A percentile compares a stretch with the other conserved stretches of the same genome.
These are phyloP conservation scores for Apiospora rasikravindrae DNA, from an alignment of 2,329 filamentous ascomycete species.

Conservation along the genomic window DNA sequence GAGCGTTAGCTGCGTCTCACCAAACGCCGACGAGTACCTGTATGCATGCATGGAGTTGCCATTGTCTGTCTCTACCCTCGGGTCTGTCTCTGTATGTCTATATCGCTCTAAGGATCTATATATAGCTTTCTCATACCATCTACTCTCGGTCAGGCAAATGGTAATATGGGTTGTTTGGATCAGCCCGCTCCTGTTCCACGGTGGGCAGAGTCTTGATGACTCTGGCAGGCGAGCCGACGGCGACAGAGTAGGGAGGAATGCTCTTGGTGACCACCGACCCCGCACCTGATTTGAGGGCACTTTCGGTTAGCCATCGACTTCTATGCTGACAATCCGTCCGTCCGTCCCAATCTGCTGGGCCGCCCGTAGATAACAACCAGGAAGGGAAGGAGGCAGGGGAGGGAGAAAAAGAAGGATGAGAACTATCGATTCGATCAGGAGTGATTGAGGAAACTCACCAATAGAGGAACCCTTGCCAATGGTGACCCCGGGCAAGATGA, in stretches of 20 bases:
- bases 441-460: conserved; percentile 34
- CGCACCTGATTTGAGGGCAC: conserved; percentile 32
- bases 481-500: conserved; percentile 57
- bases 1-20: not conserved
- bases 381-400: not conserved
- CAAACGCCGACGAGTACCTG: too few relatives aligned
- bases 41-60: not conserved
- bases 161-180: conserved; percentile 14
- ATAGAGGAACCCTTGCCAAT: conserved; percentile 59
- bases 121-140: not conserved
- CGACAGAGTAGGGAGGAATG: conserved; percentile 54
- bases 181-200: conserved; percentile 17
- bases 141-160: not conserved
- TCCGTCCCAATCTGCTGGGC: not conserved
- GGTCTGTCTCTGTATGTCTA: not conserved
- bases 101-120: not conserved
- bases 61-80: not conserved
- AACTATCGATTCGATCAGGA: not conserved
- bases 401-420: not conserved
- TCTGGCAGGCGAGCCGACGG: conserved; percentile 53
- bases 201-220: conserved; percentile 40
- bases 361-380: not conserved
- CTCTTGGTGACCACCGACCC: conserved; percentile 56
- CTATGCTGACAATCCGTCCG: not conserved
- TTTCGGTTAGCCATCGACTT: not conserved